Conservation (phyloP, 192 early-diverging fungal genomes). For the Radiomyces spectabilis region DNA sequence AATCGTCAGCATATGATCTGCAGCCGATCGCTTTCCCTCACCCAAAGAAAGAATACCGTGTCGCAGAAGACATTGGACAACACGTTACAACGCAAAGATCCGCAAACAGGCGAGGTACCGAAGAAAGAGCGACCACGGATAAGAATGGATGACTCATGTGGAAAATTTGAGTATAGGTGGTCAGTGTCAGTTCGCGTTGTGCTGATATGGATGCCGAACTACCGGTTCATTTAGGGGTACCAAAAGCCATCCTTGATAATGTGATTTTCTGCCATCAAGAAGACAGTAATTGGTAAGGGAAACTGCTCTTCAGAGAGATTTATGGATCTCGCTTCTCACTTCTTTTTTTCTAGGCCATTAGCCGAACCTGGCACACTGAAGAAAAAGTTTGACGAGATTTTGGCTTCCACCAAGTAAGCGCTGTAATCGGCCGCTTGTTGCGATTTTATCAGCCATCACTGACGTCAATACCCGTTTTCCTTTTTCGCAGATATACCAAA, state of each 20-base stretch:
- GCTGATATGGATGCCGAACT: conserved; percentile 83
- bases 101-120: conserved; percentile 47
- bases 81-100: conserved; percentile 48
- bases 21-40: conserved; percentile 70
- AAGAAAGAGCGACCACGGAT: too few relatives aligned
- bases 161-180: conserved; percentile 29
- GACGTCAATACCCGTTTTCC: too few relatives aligned
- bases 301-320: background rate
- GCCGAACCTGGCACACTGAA: conserved; percentile 81
- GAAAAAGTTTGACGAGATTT: conserved; percentile 98
- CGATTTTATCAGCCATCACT: too few relatives aligned
- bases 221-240: conserved; percentile 81
- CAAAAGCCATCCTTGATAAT: conserved; percentile 88
- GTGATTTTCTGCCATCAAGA: conserved; percentile 99
- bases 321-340: background rate
- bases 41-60: conserved; percentile 52
- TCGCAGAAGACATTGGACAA: conserved; percentile 79
- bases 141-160: too few relatives aligned
- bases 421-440: too few relatives aligned
- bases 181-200: conserved; percentile 73
- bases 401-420: conserved; percentile 78
- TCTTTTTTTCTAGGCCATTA: conserved; percentile 59
- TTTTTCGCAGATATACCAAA: conserved; percentile 92
- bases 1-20: conserved; percentile 64
- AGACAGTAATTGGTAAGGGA: conserved; percentile 77